Conservation (phyloP, 148 eudicot genomes). For the Fallopia convolvulus region DNA sequence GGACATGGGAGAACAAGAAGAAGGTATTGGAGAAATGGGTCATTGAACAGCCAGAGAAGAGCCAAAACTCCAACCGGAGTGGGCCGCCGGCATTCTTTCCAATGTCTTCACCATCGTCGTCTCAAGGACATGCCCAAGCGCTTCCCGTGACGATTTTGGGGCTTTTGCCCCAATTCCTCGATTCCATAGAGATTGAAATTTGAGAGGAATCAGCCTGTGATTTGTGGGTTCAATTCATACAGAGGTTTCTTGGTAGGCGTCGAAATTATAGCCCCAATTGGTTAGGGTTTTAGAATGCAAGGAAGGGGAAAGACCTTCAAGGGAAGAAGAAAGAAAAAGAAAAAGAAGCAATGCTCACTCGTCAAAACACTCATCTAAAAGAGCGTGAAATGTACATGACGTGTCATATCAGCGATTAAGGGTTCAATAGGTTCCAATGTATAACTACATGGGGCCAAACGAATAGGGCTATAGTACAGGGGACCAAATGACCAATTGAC, state of each 20-base stretch:
- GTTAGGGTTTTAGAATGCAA: conserved; percentile 58
- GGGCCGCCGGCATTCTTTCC: conserved; percentile 31
- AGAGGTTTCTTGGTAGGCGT: conserved; percentile 32
- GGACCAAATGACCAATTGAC: no score
- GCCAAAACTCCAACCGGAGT: conserved; percentile 27
- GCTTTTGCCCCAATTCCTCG: conserved; percentile 42
- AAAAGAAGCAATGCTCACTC: no score
- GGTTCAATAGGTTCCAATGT: no score
- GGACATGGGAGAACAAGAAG: no score
- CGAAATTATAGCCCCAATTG: conserved; percentile 52
- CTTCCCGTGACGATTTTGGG: conserved; percentile 51
- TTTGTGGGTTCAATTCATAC: conserved; percentile 36
- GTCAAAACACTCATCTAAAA: no score
- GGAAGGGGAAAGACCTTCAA: conserved; percentile 37
- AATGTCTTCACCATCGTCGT: conserved; percentile 55
- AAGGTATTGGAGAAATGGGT: background rate
- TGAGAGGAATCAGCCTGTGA: conserved; percentile 49
- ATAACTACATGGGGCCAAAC: no score
- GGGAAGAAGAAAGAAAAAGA: no score
- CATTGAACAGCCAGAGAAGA: conserved; percentile 21
- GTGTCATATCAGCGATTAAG: no score
- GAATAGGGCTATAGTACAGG: no score
- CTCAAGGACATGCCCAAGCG: conserved; percentile 32
- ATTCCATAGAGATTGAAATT: conserved; percentile 31
- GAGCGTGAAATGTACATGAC: no score